Evolutionary conservation across 2,329 filamentous ascomycete species (phyloP).

Genomic region (Aspergillus floridensis): DNA sequence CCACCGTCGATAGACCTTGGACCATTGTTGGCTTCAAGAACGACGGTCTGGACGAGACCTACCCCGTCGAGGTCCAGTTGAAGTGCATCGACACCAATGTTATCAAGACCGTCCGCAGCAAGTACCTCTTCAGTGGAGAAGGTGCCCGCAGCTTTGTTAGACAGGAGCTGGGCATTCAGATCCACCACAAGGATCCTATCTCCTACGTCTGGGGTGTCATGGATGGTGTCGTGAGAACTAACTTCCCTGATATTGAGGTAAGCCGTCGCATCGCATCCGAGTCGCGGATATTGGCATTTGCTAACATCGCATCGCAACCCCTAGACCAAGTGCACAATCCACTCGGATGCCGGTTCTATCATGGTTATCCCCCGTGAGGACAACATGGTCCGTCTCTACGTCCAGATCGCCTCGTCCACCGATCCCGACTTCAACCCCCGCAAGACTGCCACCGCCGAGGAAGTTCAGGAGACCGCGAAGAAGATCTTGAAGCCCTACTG

Average conservation of each 20-base stretch:
- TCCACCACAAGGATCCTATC: slow-evolving; percentile 62
- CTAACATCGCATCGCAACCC: background rate
- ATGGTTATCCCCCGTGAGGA: slow-evolving; percentile 59
- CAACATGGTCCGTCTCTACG: slow-evolving; percentile 51
- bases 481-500: slow-evolving; percentile 60
- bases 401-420: slow-evolving; percentile 61
- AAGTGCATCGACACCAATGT: slow-evolving; percentile 71
- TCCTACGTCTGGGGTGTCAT: slow-evolving; percentile 66
- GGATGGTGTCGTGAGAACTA: slow-evolving; percentile 62
- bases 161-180: slow-evolving; percentile 64
- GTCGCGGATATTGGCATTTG: background rate
- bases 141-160: slow-evolving; percentile 61
- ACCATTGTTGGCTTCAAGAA: slow-evolving; percentile 62
- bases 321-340: slow-evolving; percentile 66
- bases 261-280: slow-evolving; percentile 2
- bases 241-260: slow-evolving; percentile 63
- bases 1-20: slow-evolving; percentile 58
- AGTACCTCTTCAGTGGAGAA: slow-evolving; percentile 63
- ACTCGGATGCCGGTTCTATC: slow-evolving; percentile 62
- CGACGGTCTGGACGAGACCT: slow-evolving; percentile 61
- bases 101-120: slow-evolving; percentile 63
- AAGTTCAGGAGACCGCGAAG: slow-evolving; percentile 58
- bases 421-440: slow-evolving; percentile 61
- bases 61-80: slow-evolving; percentile 77
- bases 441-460: slow-evolving; percentile 58